These are phyloP conservation scores for Termitomyces sp. DNA, from an alignment of 768 basidiomycete species.

Conservation along the genomic window DNA sequence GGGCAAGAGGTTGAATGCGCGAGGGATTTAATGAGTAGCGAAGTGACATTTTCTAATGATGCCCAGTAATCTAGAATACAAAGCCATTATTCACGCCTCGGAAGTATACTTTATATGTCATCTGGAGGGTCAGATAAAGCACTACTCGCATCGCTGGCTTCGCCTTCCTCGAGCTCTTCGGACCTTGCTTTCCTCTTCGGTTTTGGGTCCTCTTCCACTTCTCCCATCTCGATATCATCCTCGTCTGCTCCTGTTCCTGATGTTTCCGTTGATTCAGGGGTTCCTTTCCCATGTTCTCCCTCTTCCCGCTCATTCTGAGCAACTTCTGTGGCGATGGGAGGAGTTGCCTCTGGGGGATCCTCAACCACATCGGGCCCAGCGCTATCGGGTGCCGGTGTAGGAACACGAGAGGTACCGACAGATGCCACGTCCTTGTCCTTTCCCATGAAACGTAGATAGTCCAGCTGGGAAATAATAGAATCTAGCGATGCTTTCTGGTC, in stretches of 20 bases:
- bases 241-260: constrained; percentile 21
- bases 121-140: constrained; percentile 75
- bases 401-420: constrained; percentile 34
- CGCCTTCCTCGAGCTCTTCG: constrained; percentile 83
- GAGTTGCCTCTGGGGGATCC: constrained; percentile 2
- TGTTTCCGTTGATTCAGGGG: constrained; percentile 13
- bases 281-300: constrained; percentile 33
- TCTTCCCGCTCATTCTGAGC: constrained; percentile 22
- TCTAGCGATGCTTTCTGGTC: constrained; percentile 68
- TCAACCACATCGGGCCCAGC: constrained; percentile 13
- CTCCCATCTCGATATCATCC: constrained; percentile 90
- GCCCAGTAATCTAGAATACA: constrained; percentile 15
- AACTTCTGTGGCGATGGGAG: not conserved
- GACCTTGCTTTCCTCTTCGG: constrained; percentile 44
- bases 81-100: constrained; percentile 10
- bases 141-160: constrained; percentile 78
- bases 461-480: constrained; percentile 55
- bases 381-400: constrained; percentile 45
- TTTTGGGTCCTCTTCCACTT: constrained; percentile 70
- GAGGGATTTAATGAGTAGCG: constrained; percentile 68
- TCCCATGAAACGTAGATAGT: constrained; percentile 57
- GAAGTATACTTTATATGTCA: constrained; percentile 24
- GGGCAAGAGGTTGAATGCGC: constrained; percentile 62
- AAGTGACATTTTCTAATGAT: constrained; percentile 35
- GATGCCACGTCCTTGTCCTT: constrained; percentile 58